phyloP scores from a whole-genome alignment of 495 filamentous ascomycete genomes.

The Xylaria grammica region DNA sequence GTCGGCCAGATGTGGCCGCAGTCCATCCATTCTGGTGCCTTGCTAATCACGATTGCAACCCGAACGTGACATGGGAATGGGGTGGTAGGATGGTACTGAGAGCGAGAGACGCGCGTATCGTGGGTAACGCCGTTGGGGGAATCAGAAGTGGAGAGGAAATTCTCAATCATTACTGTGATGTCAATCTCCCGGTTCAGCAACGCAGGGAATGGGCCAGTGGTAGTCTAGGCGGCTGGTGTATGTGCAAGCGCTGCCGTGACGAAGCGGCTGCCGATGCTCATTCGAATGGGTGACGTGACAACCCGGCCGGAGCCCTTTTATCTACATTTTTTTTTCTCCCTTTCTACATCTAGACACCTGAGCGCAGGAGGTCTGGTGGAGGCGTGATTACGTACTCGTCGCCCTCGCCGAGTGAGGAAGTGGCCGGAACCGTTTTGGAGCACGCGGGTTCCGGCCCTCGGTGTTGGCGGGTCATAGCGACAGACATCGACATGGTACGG shows the following conservation, averaged over 20 bases:
- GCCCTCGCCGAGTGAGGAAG: slow-evolving; percentile 26
- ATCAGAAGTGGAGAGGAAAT: slow-evolving; percentile 82
- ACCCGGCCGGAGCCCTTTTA: neutral
- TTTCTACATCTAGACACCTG: slow-evolving; percentile 18
- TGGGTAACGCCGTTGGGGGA: slow-evolving; percentile 51
- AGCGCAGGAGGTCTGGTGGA: slow-evolving; percentile 26
- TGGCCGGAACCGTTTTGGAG: neutral
- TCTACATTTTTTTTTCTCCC: neutral
- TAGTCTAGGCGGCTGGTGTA: slow-evolving; percentile 81
- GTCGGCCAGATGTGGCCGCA: slow-evolving; percentile 79
- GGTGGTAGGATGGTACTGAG: slow-evolving; percentile 78
- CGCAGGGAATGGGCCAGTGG: slow-evolving; percentile 88
- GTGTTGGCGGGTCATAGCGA: neutral
- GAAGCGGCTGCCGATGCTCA: slow-evolving; percentile 45
- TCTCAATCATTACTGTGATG: slow-evolving; percentile 92
- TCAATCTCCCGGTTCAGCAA: slow-evolving; percentile 74
- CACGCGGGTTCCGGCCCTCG: neutral
- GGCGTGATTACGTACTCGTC: slow-evolving; percentile 35
- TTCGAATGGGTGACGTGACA: slow-evolving; percentile 27
- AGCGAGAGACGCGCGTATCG: slow-evolving; percentile 49
- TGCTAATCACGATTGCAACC: slow-evolving; percentile 93
- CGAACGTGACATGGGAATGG: slow-evolving; percentile 95
- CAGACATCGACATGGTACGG: neutral
- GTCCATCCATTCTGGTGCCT: slow-evolving; percentile 62
- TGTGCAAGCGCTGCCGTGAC: slow-evolving; percentile 75